These are phyloP conservation scores for Halophytophthora polymorphica DNA, from an alignment of 352 stramenopile species.

Conservation along the genomic window DNA sequence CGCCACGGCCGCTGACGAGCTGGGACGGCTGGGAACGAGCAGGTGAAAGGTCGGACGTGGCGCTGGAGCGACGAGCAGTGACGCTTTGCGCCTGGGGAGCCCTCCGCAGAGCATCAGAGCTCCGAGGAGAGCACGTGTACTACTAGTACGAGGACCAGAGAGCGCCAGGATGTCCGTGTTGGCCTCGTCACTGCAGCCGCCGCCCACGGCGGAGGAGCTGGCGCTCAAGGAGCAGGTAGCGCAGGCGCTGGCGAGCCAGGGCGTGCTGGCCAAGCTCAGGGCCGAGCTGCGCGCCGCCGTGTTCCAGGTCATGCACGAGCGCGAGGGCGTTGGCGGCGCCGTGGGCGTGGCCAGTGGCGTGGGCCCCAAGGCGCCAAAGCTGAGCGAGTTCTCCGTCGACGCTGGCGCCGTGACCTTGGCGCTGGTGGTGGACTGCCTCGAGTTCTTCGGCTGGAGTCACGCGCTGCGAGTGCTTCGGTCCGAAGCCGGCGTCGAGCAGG, in stretches of 20 bases:
- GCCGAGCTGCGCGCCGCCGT: slow-evolving; percentile 71
- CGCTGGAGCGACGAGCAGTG: too few species aligned
- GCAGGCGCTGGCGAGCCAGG: slow-evolving; percentile 48
- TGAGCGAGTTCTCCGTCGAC: slow-evolving; percentile 28
- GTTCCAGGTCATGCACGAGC: slow-evolving; percentile 75
- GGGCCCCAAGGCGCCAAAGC: slow-evolving; percentile 14
- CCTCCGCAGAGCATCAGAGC: too few species aligned
- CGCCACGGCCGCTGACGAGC: not conserved
- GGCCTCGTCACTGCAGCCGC: slow-evolving; percentile 14
- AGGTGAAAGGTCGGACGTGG: too few species aligned
- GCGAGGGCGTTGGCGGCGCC: slow-evolving; percentile 13
- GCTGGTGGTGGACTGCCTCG: slow-evolving; percentile 54
- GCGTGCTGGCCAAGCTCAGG: slow-evolving; percentile 76
- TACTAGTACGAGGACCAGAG: not conserved
- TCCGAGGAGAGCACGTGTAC: too few species aligned
- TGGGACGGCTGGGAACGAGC: too few species aligned
- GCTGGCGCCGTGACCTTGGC: slow-evolving; percentile 35
- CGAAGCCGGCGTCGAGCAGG: slow-evolving; percentile 31
- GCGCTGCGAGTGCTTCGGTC: slow-evolving; percentile 46
- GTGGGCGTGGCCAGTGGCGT: slow-evolving; percentile 1
- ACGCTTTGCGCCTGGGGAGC: too few species aligned
- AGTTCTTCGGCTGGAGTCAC: slow-evolving; percentile 59
- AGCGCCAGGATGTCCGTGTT: slow-evolving; percentile 20
- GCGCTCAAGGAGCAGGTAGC: slow-evolving; percentile 66
- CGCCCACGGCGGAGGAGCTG: slow-evolving; percentile 46